phyloP scores from a whole-genome alignment of 75 land plant species.

The Cupressus sempervirens region DNA sequence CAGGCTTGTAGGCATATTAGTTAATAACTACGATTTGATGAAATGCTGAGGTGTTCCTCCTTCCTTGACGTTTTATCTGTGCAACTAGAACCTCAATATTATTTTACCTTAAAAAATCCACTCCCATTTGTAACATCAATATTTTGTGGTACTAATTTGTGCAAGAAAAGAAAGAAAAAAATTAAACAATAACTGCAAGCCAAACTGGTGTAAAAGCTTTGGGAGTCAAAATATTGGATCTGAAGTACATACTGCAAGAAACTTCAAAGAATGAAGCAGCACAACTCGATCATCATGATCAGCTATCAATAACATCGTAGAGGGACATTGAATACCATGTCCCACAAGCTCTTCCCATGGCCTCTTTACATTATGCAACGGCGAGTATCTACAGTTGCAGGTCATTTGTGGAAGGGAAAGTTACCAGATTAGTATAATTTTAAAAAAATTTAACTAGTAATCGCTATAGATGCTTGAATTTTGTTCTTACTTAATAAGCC shows the following conservation, averaged over 20 bases:
- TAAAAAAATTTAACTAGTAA: neutral
- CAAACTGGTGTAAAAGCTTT: neutral
- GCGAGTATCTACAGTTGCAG: constrained; percentile 71
- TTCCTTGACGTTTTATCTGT: neutral
- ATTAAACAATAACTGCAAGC: neutral
- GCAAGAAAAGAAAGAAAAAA: neutral
- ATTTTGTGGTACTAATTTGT: neutral
- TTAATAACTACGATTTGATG: no score
- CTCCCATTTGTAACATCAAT: neutral
- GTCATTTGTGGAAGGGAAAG: neutral
- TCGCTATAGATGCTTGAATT: neutral
- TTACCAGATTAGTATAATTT: neutral
- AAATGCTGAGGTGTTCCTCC: no score
- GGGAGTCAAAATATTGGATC: neutral
- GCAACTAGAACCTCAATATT: neutral
- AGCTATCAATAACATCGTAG: constrained; percentile 91
- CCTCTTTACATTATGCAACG: constrained; percentile 88
- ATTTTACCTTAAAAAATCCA: neutral
- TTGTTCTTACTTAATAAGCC: constrained; percentile 83
- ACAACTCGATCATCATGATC: constrained; percentile 99
- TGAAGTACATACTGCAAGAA: constrained; percentile 70
- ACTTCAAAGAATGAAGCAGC: constrained; percentile 85
- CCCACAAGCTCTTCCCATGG: constrained; percentile 71
- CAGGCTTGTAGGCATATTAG: no score
- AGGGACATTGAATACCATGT: constrained; percentile 60